Evolutionary conservation across 306 rosid species (phyloP), one percentile per base, ranked within the genome.

Genomic region (Acacia acuminata): DNA sequence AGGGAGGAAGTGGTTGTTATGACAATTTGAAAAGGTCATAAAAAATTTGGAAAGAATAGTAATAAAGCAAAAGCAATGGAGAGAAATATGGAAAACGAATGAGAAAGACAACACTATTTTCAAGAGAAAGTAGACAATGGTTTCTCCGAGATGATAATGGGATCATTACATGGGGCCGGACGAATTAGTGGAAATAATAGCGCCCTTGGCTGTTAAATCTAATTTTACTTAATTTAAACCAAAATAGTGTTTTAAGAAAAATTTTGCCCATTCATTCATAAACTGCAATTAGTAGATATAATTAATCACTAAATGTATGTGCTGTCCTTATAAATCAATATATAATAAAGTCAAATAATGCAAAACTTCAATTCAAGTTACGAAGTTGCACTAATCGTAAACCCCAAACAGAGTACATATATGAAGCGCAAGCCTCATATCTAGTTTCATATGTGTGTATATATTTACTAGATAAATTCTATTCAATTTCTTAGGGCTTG

Each of bases 111-210:
- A 84, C 87, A 75, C 77, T 82, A 84, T 88, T 82, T 86, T 73
- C 85, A 12, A 63, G 83, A 56, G 71, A 88, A 58, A 58, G 27
- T 77, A 81, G 75, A 81, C 85, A 38, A 44, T 80, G 80, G 86
- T 64, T 84, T 86, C 78, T 58, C 88, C 89, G 75, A 83, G 82
- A 16, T 75, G 77, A 66, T 61, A 80, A 93, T 89, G 94, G 91
- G 87, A 83, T 85, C 90, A 88, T 83, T 38, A 7, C 42, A 77
- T 76, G 66, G 77, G 79, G 83, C 83, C 82, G 79, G 83, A 86
- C 82, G 79, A 44, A 56, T 20, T 51, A 83, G 76, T 65, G 38
- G 30, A 70, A 55, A 55, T 77, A 30, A 50, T 66, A 19, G 17
- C 51, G n/a, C 25, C 42, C 13, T 20, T 71, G n/a, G 45, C 79